Evolutionary conservation across 2,329 filamentous ascomycete species (phyloP).

Genomic region (Nannizzia gypsea): DNA sequence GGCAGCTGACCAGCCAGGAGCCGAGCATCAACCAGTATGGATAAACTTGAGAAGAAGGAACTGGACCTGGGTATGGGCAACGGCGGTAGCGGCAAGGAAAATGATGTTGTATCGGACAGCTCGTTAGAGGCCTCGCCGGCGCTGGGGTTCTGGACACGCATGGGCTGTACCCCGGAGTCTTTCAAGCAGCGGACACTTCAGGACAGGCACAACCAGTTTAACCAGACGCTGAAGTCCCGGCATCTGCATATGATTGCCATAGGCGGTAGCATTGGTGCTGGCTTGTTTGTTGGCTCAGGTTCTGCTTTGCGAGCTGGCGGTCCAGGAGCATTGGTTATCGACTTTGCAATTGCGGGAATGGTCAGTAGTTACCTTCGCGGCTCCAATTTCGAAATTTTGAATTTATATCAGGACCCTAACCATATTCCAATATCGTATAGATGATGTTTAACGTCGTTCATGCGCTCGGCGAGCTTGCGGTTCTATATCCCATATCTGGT

Average conservation of each 20-base stretch:
- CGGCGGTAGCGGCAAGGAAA: not conserved
- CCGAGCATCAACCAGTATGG: too few species aligned
- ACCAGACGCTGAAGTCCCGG: constrained; percentile 21
- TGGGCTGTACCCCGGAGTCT: constrained; percentile 29
- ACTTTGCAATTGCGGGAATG: constrained; percentile 43
- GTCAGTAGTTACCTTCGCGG: constrained; percentile 8
- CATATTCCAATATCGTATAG: constrained; percentile 14
- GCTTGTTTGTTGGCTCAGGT: constrained; percentile 33
- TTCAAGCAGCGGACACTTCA: constrained; percentile 25
- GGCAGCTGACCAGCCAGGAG: too few species aligned
- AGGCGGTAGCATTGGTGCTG: constrained; percentile 21
- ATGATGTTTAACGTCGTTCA: constrained; percentile 50
- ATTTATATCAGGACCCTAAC: constrained; percentile 6
- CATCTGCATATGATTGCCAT: constrained; percentile 34
- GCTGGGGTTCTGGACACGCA: constrained; percentile 27
- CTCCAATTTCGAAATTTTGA: not conserved
- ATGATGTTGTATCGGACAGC: not conserved
- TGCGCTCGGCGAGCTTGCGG: constrained; percentile 49
- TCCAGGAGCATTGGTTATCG: constrained; percentile 27
- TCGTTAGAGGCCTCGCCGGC: not conserved
- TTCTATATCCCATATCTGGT: constrained; percentile 51
- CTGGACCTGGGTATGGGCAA: not conserved
- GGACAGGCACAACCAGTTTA: constrained; percentile 18
- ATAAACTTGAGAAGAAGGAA: not conserved
- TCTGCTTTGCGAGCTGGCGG: constrained; percentile 27